Percentiles rank a stretch among this genome's conserved stretches.
Evolutionary conservation across 1,284 basidiomycete species (phyloP).

Genomic region (Pterulicium gracile): DNA sequence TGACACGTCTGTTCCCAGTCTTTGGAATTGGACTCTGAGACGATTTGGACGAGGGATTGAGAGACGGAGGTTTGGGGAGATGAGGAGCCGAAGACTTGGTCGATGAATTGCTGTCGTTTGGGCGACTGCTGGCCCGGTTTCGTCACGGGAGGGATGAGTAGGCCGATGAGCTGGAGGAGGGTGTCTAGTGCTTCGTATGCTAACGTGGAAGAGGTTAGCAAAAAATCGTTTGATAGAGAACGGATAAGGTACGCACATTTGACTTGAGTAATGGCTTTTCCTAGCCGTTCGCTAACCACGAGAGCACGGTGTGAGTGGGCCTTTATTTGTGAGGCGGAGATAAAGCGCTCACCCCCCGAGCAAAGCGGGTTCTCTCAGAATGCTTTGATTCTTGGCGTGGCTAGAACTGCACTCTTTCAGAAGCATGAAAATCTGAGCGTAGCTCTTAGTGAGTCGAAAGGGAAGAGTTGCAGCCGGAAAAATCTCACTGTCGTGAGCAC

Average conservation of each 20-base stretch:
- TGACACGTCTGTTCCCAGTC: neutral
- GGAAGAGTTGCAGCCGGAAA: neutral
- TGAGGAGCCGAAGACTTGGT: neutral
- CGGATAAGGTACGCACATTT: neutral
- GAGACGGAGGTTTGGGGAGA: neutral
- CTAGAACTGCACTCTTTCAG: neutral
- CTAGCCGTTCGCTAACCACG: neutral
- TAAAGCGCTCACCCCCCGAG: neutral
- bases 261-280: neutral
- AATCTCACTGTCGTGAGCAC: neutral
- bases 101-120: neutral
- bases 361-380: neutral
- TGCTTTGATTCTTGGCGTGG: neutral
- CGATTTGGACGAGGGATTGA: neutral
- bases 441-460: neutral
- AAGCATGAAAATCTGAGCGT: neutral
- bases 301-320: neutral
- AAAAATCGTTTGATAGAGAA: neutral
- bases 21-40: neutral
- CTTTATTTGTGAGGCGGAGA: neutral
- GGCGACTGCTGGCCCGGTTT: neutral
- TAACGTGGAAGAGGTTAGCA: neutral
- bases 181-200: conserved; percentile 1
- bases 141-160: neutral
- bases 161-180: neutral